These are phyloP conservation scores for Beauveria asiatica DNA, from an alignment of 2,329 filamentous ascomycete species.

Conservation along the genomic window DNA sequence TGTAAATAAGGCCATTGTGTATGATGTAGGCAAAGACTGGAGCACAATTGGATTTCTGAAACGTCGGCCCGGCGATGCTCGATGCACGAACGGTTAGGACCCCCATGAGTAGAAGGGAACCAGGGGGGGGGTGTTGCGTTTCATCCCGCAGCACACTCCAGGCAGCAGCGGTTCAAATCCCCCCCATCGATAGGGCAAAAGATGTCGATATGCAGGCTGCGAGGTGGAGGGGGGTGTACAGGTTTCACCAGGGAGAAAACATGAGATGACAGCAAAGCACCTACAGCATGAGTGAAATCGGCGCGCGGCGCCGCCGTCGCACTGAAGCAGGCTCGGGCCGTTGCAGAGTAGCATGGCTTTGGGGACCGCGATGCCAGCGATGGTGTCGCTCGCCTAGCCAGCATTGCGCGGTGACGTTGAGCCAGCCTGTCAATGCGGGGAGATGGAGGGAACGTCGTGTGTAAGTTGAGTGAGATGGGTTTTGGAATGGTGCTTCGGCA, in stretches of 20 bases:
- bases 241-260: neutral
- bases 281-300: slow-evolving; percentile 40
- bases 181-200: neutral
- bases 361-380: neutral
- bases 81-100: neutral
- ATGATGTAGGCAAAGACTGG: neutral
- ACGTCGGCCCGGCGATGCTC: neutral
- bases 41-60: neutral
- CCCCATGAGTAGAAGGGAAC: neutral
- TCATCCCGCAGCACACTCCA: neutral
- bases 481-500: neutral
- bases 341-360: slow-evolving; percentile 1
- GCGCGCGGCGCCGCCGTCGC: slow-evolving; percentile 23
- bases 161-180: neutral
- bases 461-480: neutral
- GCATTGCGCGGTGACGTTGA: neutral
- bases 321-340: slow-evolving; percentile 25
- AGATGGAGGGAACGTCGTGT: neutral
- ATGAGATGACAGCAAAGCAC: slow-evolving; percentile 13
- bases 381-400: neutral
- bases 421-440: neutral
- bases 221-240: neutral
- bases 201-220: neutral
- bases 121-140: neutral
- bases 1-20: neutral